Conservation (phyloP, 345 rosid genomes). For the Kandelia obovata region DNA sequence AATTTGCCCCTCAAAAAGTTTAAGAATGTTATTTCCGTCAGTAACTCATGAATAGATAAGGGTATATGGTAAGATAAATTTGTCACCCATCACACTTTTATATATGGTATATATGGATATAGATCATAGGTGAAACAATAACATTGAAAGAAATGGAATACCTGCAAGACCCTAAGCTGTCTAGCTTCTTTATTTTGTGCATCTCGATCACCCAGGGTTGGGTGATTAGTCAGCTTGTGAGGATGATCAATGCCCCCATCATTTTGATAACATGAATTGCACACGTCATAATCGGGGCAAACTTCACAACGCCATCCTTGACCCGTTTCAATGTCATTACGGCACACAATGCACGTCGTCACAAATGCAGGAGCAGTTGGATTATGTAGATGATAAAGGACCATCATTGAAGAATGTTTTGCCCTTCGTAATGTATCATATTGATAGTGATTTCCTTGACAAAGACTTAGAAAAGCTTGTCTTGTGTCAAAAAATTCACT, state of each 20-base stretch:
- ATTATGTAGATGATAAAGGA: constrained; percentile 96
- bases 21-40: too few species aligned
- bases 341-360: constrained; percentile 79
- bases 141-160: neutral
- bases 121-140: neutral
- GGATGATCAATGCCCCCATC: constrained; percentile 85
- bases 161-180: constrained; percentile 58
- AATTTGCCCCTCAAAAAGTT: too few species aligned
- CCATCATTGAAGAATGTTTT: constrained; percentile 99
- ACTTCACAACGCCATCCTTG: constrained; percentile 99
- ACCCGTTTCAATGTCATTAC: constrained; percentile 91
- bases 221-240: constrained; percentile 92
- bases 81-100: too few species aligned
- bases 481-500: constrained; percentile 96
- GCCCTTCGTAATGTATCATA: constrained; percentile 98
- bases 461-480: constrained; percentile 96
- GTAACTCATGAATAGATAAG: too few species aligned
- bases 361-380: constrained; percentile 99
- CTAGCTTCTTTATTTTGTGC: constrained; percentile 98
- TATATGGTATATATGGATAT: too few species aligned
- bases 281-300: constrained; percentile 93
- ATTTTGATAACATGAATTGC: constrained; percentile 80
- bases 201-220: constrained; percentile 82
- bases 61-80: too few species aligned
- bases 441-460: constrained; percentile 99